phyloP scores from a whole-genome alignment of 768 basidiomycete genomes.

The Holtermannia corniformis region DNA sequence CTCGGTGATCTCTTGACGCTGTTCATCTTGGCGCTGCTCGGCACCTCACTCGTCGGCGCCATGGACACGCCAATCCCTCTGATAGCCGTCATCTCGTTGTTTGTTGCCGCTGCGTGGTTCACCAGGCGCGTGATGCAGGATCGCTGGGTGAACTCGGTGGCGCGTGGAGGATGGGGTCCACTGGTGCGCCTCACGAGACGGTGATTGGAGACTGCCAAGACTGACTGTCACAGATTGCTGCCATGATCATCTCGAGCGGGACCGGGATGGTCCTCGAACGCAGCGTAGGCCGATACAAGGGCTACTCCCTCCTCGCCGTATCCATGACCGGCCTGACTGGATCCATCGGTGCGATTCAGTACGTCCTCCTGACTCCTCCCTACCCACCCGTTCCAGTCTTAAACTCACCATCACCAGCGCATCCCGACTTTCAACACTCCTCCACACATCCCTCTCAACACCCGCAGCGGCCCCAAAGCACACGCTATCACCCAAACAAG shows the following conservation, averaged over 20 bases:
- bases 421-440: slow-evolving; percentile 76
- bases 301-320: slow-evolving; percentile 76
- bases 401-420: slow-evolving; percentile 44
- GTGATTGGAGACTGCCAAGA: not conserved
- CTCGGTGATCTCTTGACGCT: slow-evolving; percentile 89
- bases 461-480: slow-evolving; percentile 2
- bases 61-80: slow-evolving; percentile 57
- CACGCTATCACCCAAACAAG: slow-evolving; percentile 4
- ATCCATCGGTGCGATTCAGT: slow-evolving; percentile 71
- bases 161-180: slow-evolving; percentile 80
- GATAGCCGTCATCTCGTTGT: slow-evolving; percentile 38
- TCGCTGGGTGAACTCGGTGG: slow-evolving; percentile 57
- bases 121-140: slow-evolving; percentile 48
- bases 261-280: slow-evolving; percentile 86
- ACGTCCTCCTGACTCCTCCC: not conserved
- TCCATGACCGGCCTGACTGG: slow-evolving; percentile 85
- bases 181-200: slow-evolving; percentile 45
- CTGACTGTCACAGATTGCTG: slow-evolving; percentile 27
- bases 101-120: slow-evolving; percentile 40
- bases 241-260: slow-evolving; percentile 55
- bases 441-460: slow-evolving; percentile 49
- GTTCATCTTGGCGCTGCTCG: slow-evolving; percentile 57
- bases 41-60: slow-evolving; percentile 56
- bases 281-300: slow-evolving; percentile 77
- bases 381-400: not conserved